A percentile compares a stretch with the other conserved stretches of the same genome.
phyloP scores from a whole-genome alignment of 768 basidiomycete genomes.

The Butyriboletus loyo region DNA sequence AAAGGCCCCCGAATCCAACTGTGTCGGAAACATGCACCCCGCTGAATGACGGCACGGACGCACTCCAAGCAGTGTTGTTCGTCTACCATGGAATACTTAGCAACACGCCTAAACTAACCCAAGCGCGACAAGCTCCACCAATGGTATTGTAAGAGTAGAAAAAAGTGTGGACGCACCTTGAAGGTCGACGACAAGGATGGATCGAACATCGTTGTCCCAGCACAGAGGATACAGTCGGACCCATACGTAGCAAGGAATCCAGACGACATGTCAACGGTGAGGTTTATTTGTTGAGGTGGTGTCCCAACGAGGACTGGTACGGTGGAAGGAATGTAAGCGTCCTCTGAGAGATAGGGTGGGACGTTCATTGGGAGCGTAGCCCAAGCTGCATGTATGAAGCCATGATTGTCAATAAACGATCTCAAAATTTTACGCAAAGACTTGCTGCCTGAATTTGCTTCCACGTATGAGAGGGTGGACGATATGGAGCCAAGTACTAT shows the following conservation, averaged over 20 bases:
- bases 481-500: slow-evolving; percentile 1
- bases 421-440: not conserved
- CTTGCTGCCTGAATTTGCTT: slow-evolving; percentile 18
- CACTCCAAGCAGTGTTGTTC: slow-evolving; percentile 12
- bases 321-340: slow-evolving; percentile 8
- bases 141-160: no score
- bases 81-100: slow-evolving; percentile 10
- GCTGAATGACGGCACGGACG: slow-evolving; percentile 14
- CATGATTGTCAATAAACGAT: not conserved
- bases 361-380: slow-evolving; percentile 24
- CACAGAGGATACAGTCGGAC: slow-evolving; percentile 26
- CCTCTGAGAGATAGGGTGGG: slow-evolving; percentile 12
- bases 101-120: not conserved
- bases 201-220: slow-evolving; percentile 20
- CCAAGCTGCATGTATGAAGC: slow-evolving; percentile 22
- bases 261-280: slow-evolving; percentile 21
- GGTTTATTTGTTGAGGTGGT: slow-evolving; percentile 26
- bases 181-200: slow-evolving; percentile 22
- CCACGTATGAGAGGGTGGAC: not conserved
- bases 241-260: slow-evolving; percentile 15
- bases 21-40: slow-evolving; percentile 19
- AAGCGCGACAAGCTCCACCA: not conserved
- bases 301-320: slow-evolving; percentile 23
- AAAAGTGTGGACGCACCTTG: slow-evolving; percentile 22
- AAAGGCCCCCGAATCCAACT: slow-evolving; percentile 20